phyloP scores from a whole-genome alignment of 345 rosid species.

The Clausena lansium region DNA sequence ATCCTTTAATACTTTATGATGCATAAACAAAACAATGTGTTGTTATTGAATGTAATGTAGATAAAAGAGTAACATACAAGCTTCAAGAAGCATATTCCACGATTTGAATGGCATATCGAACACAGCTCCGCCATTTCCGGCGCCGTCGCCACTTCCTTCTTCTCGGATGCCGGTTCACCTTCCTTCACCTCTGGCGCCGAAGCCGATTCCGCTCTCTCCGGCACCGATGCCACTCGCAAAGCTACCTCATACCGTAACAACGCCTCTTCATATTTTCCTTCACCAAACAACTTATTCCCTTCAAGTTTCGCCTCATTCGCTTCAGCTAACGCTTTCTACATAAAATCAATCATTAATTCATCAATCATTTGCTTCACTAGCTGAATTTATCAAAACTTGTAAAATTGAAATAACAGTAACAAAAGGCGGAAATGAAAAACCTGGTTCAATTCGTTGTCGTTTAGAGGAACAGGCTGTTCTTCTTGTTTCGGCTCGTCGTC shows the following conservation, averaged over 20 bases:
- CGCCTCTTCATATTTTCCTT: slow-evolving; percentile 77
- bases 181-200: not conserved
- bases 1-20: not conserved
- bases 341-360: not conserved
- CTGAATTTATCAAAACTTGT: not conserved
- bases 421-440: slow-evolving; percentile 17
- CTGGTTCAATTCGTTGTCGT: slow-evolving; percentile 39
- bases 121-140: slow-evolving; percentile 34
- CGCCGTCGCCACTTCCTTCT: slow-evolving; percentile 14
- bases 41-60: not conserved
- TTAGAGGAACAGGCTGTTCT: slow-evolving; percentile 6
- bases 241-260: slow-evolving; percentile 62
- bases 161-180: slow-evolving; percentile 36
- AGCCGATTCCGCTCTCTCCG: slow-evolving; percentile 21
- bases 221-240: slow-evolving; percentile 43
- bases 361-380: not conserved
- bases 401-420: not conserved
- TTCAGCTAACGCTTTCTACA: slow-evolving; percentile 51
- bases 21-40: not conserved
- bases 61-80: slow-evolving; percentile 42
- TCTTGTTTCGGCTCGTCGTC: slow-evolving; percentile 4
- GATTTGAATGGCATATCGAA: slow-evolving; percentile 79
- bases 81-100: slow-evolving; percentile 71
- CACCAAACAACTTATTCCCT: slow-evolving; percentile 72
- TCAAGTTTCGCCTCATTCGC: slow-evolving; percentile 72